Evolutionary conservation across 225 moss, liverwort and hornwort genomes (phyloP).

Genomic region (Physcomitrellopsis africana): DNA sequence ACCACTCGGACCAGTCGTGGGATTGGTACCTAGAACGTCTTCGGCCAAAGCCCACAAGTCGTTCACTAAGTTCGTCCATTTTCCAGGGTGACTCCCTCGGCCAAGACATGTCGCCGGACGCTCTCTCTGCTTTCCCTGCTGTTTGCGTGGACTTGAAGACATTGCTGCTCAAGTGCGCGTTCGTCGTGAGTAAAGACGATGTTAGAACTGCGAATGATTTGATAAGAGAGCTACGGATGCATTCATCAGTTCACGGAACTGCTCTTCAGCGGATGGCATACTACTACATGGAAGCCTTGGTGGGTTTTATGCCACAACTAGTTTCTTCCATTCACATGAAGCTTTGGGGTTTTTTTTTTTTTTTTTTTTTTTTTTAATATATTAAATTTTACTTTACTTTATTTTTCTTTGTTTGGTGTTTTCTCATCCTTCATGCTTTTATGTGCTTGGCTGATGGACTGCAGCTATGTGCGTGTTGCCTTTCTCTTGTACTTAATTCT

Average conservation of each 20-base stretch:
- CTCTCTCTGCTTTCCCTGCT: conserved; percentile 32
- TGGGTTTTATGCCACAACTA: conserved; percentile 25
- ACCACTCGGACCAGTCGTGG: conserved; percentile 50
- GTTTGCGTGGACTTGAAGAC: conserved; percentile 51
- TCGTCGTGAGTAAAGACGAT: conserved; percentile 71
- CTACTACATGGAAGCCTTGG: conserved; percentile 76
- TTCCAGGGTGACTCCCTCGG: conserved; percentile 38
- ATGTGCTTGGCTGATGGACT: not conserved
- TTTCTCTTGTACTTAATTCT: conserved; percentile 26
- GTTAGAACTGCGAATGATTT: conserved; percentile 69
- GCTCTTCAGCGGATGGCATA: conserved; percentile 69
- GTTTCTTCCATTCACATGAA: not conserved
- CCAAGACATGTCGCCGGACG: conserved; percentile 40
- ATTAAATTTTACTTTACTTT: not conserved
- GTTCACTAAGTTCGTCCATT: conserved; percentile 19
- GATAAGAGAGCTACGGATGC: conserved; percentile 58
- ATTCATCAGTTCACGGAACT: conserved; percentile 69
- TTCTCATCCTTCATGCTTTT: not conserved
- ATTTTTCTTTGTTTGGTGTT: not conserved
- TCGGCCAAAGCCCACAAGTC: conserved; percentile 28
- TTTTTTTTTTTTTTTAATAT: no score
- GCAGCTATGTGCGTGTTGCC: conserved; percentile 15
- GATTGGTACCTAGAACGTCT: conserved; percentile 37
- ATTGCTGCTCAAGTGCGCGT: conserved; percentile 64
- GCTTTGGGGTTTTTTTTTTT: no score